Percentiles rank a stretch among this genome's conserved stretches.
phyloP scores from a whole-genome alignment of 2,329 filamentous ascomycete species.

The Basipetospora sp. region DNA sequence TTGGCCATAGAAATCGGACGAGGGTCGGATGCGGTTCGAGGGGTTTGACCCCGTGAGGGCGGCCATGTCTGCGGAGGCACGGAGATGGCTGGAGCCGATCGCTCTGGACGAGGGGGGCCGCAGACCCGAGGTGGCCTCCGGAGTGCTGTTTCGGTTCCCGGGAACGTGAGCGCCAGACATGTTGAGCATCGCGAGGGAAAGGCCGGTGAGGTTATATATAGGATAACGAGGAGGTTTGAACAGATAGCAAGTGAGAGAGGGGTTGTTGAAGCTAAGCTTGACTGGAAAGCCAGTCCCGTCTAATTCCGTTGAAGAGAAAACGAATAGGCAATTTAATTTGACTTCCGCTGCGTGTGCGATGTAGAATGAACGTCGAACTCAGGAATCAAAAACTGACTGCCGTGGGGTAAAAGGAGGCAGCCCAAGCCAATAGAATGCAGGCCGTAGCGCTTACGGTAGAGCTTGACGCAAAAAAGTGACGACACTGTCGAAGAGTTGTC shows the following conservation, averaged over 20 bases:
- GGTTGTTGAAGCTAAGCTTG: background rate
- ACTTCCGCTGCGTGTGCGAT: too few relatives aligned
- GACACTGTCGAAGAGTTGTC: too few relatives aligned
- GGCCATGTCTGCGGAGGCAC: slow-evolving; percentile 91
- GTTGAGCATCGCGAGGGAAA: slow-evolving; percentile 32
- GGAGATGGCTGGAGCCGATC: slow-evolving; percentile 69
- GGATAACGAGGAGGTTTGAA: background rate
- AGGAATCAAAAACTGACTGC: too few relatives aligned
- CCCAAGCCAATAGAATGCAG: too few relatives aligned
- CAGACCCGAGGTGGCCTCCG: slow-evolving; percentile 72
- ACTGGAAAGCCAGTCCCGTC: too few relatives aligned
- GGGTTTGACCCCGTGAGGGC: slow-evolving; percentile 54
- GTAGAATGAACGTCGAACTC: too few relatives aligned
- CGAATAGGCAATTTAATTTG: too few relatives aligned
- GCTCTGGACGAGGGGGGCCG: slow-evolving; percentile 69
- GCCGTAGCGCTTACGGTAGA: too few relatives aligned
- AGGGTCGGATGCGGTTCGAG: slow-evolving; percentile 70
- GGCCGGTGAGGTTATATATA: background rate
- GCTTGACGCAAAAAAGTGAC: too few relatives aligned
- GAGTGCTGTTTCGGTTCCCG: slow-evolving; percentile 91
- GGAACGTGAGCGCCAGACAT: slow-evolving; percentile 56
- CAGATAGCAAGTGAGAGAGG: background rate
- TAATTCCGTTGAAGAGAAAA: too few relatives aligned
- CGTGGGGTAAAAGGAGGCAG: too few relatives aligned
- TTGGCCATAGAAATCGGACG: slow-evolving; percentile 87